Evolutionary conservation across 2,329 filamentous ascomycete species (phyloP).

Genomic region (Venturia pyrina): DNA sequence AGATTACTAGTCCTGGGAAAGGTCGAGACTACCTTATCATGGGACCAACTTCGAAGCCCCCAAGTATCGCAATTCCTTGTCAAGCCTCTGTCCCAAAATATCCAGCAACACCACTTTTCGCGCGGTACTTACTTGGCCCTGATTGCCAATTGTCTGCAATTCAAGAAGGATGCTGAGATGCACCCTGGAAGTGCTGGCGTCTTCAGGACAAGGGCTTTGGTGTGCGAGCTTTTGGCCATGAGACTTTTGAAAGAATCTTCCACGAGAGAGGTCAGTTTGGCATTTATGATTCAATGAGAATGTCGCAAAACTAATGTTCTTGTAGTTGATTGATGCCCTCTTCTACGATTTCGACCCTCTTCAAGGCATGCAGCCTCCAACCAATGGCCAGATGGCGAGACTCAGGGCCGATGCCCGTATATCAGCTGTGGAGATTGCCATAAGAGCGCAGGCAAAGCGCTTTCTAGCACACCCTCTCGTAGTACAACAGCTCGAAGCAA

Average conservation of each 20-base stretch:
- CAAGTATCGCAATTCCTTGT: slow-evolving; percentile 92
- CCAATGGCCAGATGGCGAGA: slow-evolving; percentile 24
- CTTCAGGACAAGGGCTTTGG: slow-evolving; percentile 72
- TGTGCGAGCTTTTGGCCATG: slow-evolving; percentile 84
- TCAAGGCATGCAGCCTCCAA: slow-evolving; percentile 58
- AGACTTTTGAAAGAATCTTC: slow-evolving; percentile 83
- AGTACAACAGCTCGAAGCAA: slow-evolving; percentile 89
- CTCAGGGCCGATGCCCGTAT: slow-evolving; percentile 51
- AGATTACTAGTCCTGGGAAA: slow-evolving; percentile 72
- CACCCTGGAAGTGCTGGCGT: slow-evolving; percentile 78
- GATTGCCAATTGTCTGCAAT: slow-evolving; percentile 89
- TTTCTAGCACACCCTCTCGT: slow-evolving; percentile 87
- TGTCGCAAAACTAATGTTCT: slow-evolving; percentile 71
- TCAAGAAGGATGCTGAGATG: slow-evolving; percentile 73
- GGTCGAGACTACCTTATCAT: slow-evolving; percentile 85
- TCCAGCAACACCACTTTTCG: slow-evolving; percentile 72
- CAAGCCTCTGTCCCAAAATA: slow-evolving; percentile 89
- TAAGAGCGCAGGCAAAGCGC: slow-evolving; percentile 83
- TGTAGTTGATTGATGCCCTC: slow-evolving; percentile 85
- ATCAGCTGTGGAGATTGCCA: slow-evolving; percentile 86
- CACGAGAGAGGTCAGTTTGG: slow-evolving; percentile 52
- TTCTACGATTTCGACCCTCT: slow-evolving; percentile 93
- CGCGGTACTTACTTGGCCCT: slow-evolving; percentile 80
- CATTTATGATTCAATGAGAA: slow-evolving; percentile 54
- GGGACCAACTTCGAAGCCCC: slow-evolving; percentile 92